Evolutionary conservation across 2,329 filamentous ascomycete species (phyloP), one percentile per base, ranked within the genome.

Genomic region (Meredithiella fracta): DNA sequence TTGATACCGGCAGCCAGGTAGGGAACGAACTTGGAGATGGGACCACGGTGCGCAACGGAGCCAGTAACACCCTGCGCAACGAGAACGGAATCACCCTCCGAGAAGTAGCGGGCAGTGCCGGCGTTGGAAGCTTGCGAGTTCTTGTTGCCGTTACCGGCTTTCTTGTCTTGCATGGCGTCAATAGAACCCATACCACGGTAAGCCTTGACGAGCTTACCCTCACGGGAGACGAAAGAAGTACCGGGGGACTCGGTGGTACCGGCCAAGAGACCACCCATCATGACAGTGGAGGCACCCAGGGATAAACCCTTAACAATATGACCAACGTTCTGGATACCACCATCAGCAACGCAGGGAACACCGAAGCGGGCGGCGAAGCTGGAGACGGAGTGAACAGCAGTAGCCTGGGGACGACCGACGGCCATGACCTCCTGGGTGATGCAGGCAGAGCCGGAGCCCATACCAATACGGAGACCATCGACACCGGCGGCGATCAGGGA

Each of bases 371-470:
- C 85, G 54, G 92, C 91, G 65, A 98, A 98, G 55, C 80, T 75
- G 65, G 86, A 83, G 64, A 98, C 92, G 63, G 83, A 86, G 75
- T 86, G 89, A 59, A 98, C 91, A 47, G 92, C 83, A 26, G 90
- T 87, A 44, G 94, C 92, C 73, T 98, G 92, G 58, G 92, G 92
- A 65, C 92, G 85, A 59, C 94, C 92, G 52, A 98, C 91, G 63
- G 92, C 92, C 92, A 98, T 98, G 67, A 98, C 94, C 73, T 98
- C 92, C 72, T 98, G 92, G 57, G 92, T 98, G 64, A 98, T 98
- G 72, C 92, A 98, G 66, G 92, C 92, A 66, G 87, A 94, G 66
- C 92, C 92, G 67, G 88, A 94, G 63, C 92, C 92, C 92, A 98
- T 98, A 68, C 92, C 92, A 67, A 98, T 98, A 68, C 92, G 87